Evolutionary conservation across 2,329 filamentous ascomycete genomes (phyloP).

Genomic region (Fonsecaea monophora): DNA sequence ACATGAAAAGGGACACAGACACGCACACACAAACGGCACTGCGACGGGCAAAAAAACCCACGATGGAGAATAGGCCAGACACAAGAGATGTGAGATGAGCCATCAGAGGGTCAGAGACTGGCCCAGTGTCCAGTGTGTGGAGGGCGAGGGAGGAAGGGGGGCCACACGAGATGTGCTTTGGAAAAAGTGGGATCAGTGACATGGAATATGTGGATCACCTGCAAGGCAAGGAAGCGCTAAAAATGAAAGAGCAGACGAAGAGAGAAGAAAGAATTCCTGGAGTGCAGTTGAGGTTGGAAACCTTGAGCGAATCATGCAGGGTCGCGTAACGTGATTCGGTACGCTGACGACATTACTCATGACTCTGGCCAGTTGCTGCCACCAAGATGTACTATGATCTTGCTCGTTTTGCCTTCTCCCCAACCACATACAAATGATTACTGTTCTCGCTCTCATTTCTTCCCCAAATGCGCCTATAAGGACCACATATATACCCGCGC

Average conservation of each 20-base stretch:
- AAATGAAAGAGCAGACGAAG: background rate
- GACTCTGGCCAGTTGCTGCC: background rate
- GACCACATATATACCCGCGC: no score
- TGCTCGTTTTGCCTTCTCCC: background rate
- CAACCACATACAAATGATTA: background rate
- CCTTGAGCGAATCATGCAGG: conserved; percentile 9
- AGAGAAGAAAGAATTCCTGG: background rate
- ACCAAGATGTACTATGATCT: background rate
- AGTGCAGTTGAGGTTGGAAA: conserved; percentile 12
- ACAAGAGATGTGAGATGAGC: background rate
- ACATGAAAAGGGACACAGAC: background rate
- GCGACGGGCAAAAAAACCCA: no score
- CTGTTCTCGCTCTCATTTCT: background rate
- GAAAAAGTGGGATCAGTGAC: conserved; percentile 2
- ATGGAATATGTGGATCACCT: conserved; percentile 14
- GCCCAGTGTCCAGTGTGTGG: background rate
- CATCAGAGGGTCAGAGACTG: background rate
- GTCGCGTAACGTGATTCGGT: conserved; percentile 10
- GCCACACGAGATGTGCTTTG: background rate
- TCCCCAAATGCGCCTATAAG: background rate
- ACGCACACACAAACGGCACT: background rate
- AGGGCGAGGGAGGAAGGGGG: conserved; percentile 1
- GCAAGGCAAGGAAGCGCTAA: conserved; percentile 22
- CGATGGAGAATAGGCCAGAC: background rate
- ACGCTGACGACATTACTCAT: conserved; percentile 12